phyloP scores from a whole-genome alignment of 805 yeast species.

The Spathaspora arborariae region DNA sequence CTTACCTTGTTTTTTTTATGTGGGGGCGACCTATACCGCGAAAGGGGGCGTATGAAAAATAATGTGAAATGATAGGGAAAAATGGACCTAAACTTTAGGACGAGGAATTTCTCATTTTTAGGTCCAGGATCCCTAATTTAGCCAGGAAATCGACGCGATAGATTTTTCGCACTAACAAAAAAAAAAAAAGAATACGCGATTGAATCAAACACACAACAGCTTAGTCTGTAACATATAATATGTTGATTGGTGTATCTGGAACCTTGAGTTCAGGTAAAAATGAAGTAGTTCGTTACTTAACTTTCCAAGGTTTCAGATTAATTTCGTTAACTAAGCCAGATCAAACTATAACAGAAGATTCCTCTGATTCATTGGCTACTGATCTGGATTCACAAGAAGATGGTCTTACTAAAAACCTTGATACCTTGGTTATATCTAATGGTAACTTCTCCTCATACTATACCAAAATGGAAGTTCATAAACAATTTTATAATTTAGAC shows the following conservation, averaged over 20 bases:
- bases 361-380: background rate
- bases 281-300: slow-evolving; percentile 57
- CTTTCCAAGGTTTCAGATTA: slow-evolving; percentile 49
- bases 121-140: too few relatives aligned
- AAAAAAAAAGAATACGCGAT: background rate
- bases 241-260: slow-evolving; percentile 78
- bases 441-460: slow-evolving; percentile 1
- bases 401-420: background rate
- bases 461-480: slow-evolving; percentile 12
- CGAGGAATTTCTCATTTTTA: background rate
- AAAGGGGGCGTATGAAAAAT: too few relatives aligned
- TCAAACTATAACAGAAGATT: background rate
- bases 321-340: slow-evolving; percentile 9
- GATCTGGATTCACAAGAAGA: background rate
- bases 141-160: background rate
- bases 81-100: too few relatives aligned
- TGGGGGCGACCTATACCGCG: too few relatives aligned
- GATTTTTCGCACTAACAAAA: background rate
- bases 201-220: background rate
- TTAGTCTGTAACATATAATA: slow-evolving; percentile 15
- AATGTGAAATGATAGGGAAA: too few relatives aligned
- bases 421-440: background rate
- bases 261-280: slow-evolving; percentile 63
- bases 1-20: too few relatives aligned
- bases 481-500: slow-evolving; percentile 34